Base-by-base conservation (phyloP, 2,329 filamentous ascomycete genomes). In the Cytospora piceae region DNA sequence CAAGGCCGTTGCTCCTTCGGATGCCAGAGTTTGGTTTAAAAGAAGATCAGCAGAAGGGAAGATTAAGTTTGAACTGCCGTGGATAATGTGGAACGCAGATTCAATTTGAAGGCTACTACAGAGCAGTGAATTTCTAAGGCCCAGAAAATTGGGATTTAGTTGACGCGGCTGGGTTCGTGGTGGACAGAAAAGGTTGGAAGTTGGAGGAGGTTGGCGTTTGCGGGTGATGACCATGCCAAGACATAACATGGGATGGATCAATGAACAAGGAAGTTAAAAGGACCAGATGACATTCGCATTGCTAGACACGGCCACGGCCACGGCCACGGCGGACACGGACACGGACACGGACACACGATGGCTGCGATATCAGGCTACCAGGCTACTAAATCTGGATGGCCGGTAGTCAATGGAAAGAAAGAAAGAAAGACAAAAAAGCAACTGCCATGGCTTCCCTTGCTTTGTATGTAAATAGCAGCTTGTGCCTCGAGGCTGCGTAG, bases 221-320 rank as follows among this genome's bases (percentile, higher is more conserved):
- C 52, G 60, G 60, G 27, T 57, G 60, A 57, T 63, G 60, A 63
- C 60, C 32, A 37, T 37, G 60, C 60, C 60, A 63, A 63, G 60
- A 57, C 39, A 32, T 39, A 11, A 15, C 3, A 14, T 12, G 34
- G 3, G 3, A 37, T 39, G n/a, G n/a, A 24, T 49, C 42, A 49
- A 27, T 57, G 53, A 63, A 34, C 60, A 63, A 51, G 60, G 60
- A 63, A 63, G 60, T 63, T 57, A 54, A 55, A 55, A 32, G 52
- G 53, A 31, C 15, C 8, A 51, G 54, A 32, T 46, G 32, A 32
- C 51, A 34, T 29, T 29, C 34, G 42, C 51, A n/a, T 17, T 11
- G 27, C 51, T 55, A 55, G 39, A 61, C 54, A 61, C 53, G 51
- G 34, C 51, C 14, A 46, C 14, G 34, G 34, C 11, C 34, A 37